Conservation (phyloP, 2,329 filamentous ascomycete genomes). For the Penicillium sp. region DNA sequence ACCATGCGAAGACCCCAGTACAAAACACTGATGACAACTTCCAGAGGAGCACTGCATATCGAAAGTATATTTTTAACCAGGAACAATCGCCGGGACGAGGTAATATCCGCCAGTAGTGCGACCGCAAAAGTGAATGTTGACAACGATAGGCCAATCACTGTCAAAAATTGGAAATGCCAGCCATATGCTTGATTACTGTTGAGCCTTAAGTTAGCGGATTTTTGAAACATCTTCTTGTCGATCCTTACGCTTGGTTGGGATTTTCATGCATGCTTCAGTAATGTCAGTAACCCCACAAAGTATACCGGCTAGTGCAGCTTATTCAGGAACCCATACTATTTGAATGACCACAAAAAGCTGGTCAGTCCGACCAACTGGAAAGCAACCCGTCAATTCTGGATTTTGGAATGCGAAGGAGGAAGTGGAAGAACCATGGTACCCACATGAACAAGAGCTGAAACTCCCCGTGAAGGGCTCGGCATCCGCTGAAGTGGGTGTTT, state of each 20-base stretch:
- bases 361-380: conserved; percentile 40
- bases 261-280: conserved; percentile 41
- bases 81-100: conserved; percentile 53
- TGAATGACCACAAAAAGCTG: conserved; percentile 47
- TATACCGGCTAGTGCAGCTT: neutral
- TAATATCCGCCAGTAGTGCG: conserved; percentile 57
- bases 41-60: conserved; percentile 58
- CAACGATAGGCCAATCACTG: conserved; percentile 60
- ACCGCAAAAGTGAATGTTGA: conserved; percentile 55
- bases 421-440: conserved; percentile 7
- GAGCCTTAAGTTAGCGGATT: neutral
- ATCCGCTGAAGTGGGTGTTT: conserved; percentile 47
- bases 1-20: conserved; percentile 60
- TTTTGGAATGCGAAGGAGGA: neutral
- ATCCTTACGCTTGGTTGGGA: conserved; percentile 41
- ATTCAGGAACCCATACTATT: conserved; percentile 40
- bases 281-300: conserved; percentile 11
- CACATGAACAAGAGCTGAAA: conserved; percentile 48
- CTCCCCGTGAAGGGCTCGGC: conserved; percentile 42
- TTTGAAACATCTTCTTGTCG: neutral
- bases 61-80: conserved; percentile 58
- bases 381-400: neutral
- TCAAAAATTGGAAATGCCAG: conserved; percentile 66
- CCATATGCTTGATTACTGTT: conserved; percentile 59
- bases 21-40: conserved; percentile 59